Evolutionary conservation across 805 yeast genomes (phyloP).

Genomic region (Spathaspora girioi): DNA sequence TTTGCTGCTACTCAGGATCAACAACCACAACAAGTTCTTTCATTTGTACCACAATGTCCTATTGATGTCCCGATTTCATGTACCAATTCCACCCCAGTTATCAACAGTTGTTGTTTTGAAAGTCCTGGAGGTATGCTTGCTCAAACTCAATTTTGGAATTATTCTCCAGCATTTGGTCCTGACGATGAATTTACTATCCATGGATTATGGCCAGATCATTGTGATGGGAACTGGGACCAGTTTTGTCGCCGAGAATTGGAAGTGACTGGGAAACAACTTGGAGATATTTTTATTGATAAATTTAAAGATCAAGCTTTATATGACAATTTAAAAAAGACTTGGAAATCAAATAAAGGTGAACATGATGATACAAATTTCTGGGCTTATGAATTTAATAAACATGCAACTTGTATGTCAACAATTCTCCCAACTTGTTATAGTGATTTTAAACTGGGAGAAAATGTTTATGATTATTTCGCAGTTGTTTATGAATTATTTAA

Average conservation of each 20-base stretch:
- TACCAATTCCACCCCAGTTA: slow-evolving; percentile 38
- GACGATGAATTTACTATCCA: slow-evolving; percentile 37
- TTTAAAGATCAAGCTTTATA: slow-evolving; percentile 52
- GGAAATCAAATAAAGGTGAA: slow-evolving; percentile 70
- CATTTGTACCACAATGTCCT: slow-evolving; percentile 41
- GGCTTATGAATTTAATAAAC: slow-evolving; percentile 92
- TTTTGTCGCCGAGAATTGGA: slow-evolving; percentile 65
- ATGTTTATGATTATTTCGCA: slow-evolving; percentile 52
- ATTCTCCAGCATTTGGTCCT: slow-evolving; percentile 46
- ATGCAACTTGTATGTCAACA: slow-evolving; percentile 88
- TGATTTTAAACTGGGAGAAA: slow-evolving; percentile 20
- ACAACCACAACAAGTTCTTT: background rate
- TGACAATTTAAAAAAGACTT: slow-evolving; percentile 51
- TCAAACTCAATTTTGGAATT: slow-evolving; percentile 93
- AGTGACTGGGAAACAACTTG: slow-evolving; percentile 42
- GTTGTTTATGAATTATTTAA: slow-evolving; percentile 29
- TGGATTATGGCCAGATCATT: slow-evolving; percentile 48
- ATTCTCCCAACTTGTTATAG: slow-evolving; percentile 69
- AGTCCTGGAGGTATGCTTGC: slow-evolving; percentile 71
- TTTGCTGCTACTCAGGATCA: background rate
- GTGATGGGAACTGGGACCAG: slow-evolving; percentile 79
- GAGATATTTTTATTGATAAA: slow-evolving; percentile 25
- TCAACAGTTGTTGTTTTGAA: slow-evolving; percentile 71
- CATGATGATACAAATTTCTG: slow-evolving; percentile 62
- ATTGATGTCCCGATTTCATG: slow-evolving; percentile 59